Percentiles rank a stretch among this genome's conserved stretches.
phyloP scores from a whole-genome alignment of 2,329 filamentous ascomycete species.

The Penicillium paneum region DNA sequence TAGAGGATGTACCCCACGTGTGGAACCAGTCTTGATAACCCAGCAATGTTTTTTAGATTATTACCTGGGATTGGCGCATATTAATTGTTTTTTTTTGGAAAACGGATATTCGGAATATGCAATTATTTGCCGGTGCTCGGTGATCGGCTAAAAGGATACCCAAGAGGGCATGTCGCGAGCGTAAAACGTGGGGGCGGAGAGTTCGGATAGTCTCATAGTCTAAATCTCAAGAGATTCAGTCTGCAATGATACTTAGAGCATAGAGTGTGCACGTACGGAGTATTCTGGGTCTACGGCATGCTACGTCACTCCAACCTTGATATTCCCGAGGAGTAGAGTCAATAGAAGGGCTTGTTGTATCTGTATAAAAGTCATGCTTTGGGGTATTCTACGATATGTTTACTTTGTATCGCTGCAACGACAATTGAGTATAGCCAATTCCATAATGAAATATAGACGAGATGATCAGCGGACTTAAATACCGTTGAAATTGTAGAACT shows the following conservation, averaged over 20 bases:
- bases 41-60: not conserved
- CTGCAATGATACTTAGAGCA: not conserved
- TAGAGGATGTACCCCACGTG: not conserved
- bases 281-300: too few relatives aligned
- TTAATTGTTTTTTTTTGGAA: not conserved
- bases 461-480: not conserved
- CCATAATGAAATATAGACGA: not conserved
- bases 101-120: not conserved
- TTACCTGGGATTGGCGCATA: not conserved
- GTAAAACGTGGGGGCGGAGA: conserved; percentile 2
- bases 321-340: not conserved
- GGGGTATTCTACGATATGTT: not conserved
- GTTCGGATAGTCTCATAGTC: not conserved
- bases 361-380: not conserved
- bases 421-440: not conserved
- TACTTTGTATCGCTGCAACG: not conserved
- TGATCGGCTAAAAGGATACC: not conserved
- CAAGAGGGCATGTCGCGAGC: not conserved
- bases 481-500: not conserved
- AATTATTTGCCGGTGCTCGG: not conserved
- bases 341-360: not conserved
- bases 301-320: not conserved
- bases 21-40: not conserved
- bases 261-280: too few relatives aligned
- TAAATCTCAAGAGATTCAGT: not conserved